Conservation (phyloP, 306 rosid species). For the Rosa rugosa region DNA sequence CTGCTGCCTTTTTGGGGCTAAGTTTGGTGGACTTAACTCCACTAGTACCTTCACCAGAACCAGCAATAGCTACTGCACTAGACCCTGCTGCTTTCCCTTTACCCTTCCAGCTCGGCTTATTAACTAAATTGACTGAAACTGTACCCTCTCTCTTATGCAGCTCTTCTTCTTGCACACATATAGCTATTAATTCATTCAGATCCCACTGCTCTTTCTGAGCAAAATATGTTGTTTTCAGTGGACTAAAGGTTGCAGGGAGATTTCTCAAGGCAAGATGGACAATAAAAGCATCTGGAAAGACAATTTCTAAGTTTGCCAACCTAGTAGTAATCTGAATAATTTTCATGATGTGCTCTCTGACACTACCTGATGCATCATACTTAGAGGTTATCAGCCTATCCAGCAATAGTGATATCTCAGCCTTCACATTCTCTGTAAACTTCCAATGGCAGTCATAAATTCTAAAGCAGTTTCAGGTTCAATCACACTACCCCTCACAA, state of each 20-base stretch:
- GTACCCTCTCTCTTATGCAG: neutral
- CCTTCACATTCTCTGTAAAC: neutral
- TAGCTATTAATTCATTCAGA: neutral
- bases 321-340: too few species aligned
- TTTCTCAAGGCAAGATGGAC: neutral
- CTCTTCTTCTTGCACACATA: neutral
- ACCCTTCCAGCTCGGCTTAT: neutral
- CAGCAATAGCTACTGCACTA: neutral
- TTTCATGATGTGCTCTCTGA: neutral
- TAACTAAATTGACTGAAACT: neutral
- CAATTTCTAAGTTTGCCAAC: too few species aligned
- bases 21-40: neutral
- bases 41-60: neutral
- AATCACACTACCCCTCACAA: neutral
- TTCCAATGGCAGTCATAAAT: neutral
- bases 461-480: neutral
- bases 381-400: neutral
- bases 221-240: neutral
- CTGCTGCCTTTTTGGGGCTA: neutral
- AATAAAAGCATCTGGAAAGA: neutral
- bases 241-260: neutral
- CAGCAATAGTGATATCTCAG: neutral
- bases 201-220: neutral
- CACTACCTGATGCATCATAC: neutral
- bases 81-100: too few species aligned